Percentiles rank a stretch among this genome's conserved stretches.
These are phyloP conservation scores for Alternaria sp. DNA, from an alignment of 2,329 filamentous ascomycete genomes.

Conservation along the genomic window DNA sequence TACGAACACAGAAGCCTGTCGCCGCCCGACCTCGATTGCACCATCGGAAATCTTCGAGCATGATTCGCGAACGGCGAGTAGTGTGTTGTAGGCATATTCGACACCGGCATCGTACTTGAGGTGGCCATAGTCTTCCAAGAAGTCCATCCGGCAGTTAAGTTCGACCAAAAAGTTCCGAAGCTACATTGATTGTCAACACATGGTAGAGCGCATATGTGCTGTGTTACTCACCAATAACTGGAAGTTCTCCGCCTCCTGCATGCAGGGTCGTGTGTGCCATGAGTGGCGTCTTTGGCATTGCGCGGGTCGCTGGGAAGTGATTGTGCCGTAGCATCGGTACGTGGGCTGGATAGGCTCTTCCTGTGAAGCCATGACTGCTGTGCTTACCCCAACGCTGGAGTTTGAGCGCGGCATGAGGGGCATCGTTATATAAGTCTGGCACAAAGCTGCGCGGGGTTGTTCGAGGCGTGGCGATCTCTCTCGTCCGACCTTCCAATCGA, in stretches of 20 bases:
- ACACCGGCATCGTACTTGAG: constrained; percentile 84
- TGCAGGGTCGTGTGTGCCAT: constrained; percentile 57
- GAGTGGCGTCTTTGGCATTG: constrained; percentile 57
- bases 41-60: constrained; percentile 92
- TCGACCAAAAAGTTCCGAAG: constrained; percentile 85
- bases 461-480: constrained; percentile 33
- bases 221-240: constrained; percentile 51
- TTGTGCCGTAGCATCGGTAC: constrained; percentile 50
- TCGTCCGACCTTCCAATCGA: constrained; percentile 17
- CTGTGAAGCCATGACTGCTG: constrained; percentile 49
- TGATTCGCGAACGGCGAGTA: constrained; percentile 84
- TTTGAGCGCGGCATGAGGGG: constrained; percentile 37
- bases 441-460: constrained; percentile 28
- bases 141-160: constrained; percentile 84
- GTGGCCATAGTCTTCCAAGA: constrained; percentile 87
- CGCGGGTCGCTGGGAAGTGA: constrained; percentile 25
- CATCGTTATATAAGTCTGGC: constrained; percentile 32
- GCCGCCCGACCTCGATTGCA: constrained; percentile 84
- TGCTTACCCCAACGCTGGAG: constrained; percentile 37
- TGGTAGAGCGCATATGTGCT: neutral
- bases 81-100: constrained; percentile 81
- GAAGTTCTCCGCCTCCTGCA: constrained; percentile 58
- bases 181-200: constrained; percentile 52
- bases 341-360: constrained; percentile 55
- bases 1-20: constrained; percentile 85